Percentiles rank a stretch among this genome's conserved stretches.
Conservation (phyloP, 2,329 filamentous ascomycete species). For the Leptosphaerulina australis region DNA sequence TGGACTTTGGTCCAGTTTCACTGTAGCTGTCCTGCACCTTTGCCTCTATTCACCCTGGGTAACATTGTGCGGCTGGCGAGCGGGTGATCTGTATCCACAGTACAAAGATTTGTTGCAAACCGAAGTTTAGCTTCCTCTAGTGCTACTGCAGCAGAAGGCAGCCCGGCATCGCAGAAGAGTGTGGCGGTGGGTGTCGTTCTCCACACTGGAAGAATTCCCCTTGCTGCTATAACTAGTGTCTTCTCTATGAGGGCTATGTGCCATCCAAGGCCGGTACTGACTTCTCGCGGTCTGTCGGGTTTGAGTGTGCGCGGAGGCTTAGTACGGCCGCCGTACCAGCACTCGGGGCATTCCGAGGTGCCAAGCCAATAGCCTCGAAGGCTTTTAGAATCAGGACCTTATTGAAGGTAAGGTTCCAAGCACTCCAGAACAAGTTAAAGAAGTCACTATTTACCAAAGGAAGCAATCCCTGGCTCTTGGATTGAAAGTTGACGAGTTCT, state of each 20-base stretch:
- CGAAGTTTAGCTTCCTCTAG: background rate
- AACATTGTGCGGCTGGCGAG: background rate
- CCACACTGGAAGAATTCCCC: slow-evolving; percentile 4
- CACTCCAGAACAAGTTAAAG: too few species aligned
- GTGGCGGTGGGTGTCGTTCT: slow-evolving; percentile 2
- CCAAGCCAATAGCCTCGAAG: background rate
- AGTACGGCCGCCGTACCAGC: slow-evolving; percentile 8
- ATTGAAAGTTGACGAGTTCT: background rate
- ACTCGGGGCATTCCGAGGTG: slow-evolving; percentile 4
- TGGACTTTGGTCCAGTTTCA: slow-evolving; percentile 1
- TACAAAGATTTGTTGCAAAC: background rate
- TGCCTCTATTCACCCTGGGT: background rate
- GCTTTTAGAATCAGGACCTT: background rate
- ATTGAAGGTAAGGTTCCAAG: slow-evolving; percentile 10
- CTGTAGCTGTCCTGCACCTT: background rate
- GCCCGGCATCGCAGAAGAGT: slow-evolving; percentile 5
- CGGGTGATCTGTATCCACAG: slow-evolving; percentile 1
- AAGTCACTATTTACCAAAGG: too few species aligned
- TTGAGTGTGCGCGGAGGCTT: background rate
- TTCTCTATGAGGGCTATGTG: slow-evolving; percentile 2
- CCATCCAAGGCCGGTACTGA: slow-evolving; percentile 7
- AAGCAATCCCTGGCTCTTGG: slow-evolving; percentile 8
- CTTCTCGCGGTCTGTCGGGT: background rate
- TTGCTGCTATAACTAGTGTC: background rate
- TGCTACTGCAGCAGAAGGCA: background rate